Base-by-base conservation (phyloP, 1,284 basidiomycete species). In the Fistulina hepatica region DNA sequence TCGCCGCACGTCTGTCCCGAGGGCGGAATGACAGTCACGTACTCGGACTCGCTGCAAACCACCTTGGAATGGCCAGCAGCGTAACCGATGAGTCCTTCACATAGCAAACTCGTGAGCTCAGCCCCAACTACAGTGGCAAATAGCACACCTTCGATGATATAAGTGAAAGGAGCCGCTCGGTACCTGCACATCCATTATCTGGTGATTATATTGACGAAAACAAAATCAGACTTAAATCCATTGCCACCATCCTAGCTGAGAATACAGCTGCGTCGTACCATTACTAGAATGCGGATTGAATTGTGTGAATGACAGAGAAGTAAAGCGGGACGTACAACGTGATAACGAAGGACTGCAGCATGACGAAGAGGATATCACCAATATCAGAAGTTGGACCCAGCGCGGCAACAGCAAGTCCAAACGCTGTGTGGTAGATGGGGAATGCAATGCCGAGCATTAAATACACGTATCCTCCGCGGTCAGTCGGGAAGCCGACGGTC, bases 111-210 rank as follows among this genome's bases (percentile, higher is more conserved):
- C 17, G 12, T 15, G 21, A 28, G 13, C 47, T 50, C 21, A n/a
- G n/a, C n/a, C n/a, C n/a, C n/a, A n/a, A n/a, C n/a, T n/a, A n/a
- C n/a, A 60, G 56, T 73, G 64, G 3, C 69, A 68, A 19, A 74
- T 49, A 73, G 50, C 21, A 78, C 50, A 20, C 67, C 75, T 50
- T 79, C 76, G 40, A 76, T 58, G 25, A 81, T 57, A 49, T 81
- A 83, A 1, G 82, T 84, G 60, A 78, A 88, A 0, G 88, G 88
- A 2, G 81, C 84, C 11, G 81, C 52, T 31, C 67, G 71, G 53
- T 89, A 43, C 39, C 23, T 31, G 16, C 20, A 5, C 21, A 13
- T 5, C 2, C 22, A 30, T 33, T 13, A 17, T 19, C 15, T n/a
- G 15, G 13, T 21, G 24, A 19, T n/a, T n/a, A n/a, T n/a, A 19